These are phyloP conservation scores for Exophiala calicioides DNA, from an alignment of 2,329 filamentous ascomycete genomes.

Conservation along the genomic window DNA sequence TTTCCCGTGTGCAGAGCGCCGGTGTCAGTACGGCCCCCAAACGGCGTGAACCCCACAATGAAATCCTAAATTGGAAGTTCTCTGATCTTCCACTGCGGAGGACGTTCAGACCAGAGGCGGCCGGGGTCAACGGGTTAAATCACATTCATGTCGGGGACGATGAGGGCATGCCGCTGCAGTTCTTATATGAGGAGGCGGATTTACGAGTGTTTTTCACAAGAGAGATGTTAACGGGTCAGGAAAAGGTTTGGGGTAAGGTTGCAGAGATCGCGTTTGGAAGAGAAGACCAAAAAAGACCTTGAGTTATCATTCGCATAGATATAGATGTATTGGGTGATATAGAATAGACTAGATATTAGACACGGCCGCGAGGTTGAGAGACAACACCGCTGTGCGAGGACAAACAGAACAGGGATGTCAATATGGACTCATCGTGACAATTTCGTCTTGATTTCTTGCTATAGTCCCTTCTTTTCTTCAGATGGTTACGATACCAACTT, in stretches of 20 bases:
- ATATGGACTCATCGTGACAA: too few relatives aligned
- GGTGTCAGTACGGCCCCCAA: not conserved
- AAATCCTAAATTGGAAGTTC: not conserved
- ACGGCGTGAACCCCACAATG: not conserved
- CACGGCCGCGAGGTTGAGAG: too few relatives aligned
- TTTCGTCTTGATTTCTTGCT: too few relatives aligned
- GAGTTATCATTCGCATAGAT: too few relatives aligned
- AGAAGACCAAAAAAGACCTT: not conserved
- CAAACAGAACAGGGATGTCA: too few relatives aligned
- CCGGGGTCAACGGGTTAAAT: conserved; percentile 47
- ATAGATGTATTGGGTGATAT: not conserved
- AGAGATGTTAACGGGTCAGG: conserved; percentile 53
- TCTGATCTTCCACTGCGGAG: conserved; percentile 5
- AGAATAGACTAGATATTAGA: too few relatives aligned
- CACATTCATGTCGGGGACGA: conserved; percentile 46
- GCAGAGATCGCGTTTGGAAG: conserved; percentile 43
- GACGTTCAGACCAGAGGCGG: conserved; percentile 12
- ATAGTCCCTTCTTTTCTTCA: too few relatives aligned
- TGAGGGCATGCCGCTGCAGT: conserved; percentile 55
- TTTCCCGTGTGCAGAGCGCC: not conserved
- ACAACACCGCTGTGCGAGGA: too few relatives aligned
- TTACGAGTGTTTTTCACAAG: conserved; percentile 62
- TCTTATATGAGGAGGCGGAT: conserved; percentile 60
- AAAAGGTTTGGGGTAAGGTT: conserved; percentile 53
- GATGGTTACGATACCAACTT: too few relatives aligned